These are phyloP conservation scores for Eucalyptus leucophloia DNA, from an alignment of 345 rosid genomes.

Conservation along the genomic window DNA sequence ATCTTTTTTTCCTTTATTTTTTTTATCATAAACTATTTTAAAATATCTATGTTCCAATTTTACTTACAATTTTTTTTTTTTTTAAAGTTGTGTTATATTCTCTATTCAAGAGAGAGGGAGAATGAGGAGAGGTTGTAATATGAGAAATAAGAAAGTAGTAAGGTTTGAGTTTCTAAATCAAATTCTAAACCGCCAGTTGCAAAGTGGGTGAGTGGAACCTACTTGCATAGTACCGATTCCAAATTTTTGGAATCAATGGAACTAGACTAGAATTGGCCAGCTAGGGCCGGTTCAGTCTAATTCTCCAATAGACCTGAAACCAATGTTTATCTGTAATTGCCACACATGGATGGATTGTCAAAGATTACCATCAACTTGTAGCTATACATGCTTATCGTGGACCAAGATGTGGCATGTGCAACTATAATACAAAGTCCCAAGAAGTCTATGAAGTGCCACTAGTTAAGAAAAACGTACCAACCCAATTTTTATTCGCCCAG, in stretches of 20 bases:
- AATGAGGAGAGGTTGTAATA: not conserved
- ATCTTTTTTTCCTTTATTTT: not conserved
- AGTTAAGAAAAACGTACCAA: not conserved
- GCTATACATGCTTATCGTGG: not conserved
- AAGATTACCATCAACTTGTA: not conserved
- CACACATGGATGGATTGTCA: too few relatives aligned
- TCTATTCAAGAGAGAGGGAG: not conserved
- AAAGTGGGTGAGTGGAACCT: not conserved
- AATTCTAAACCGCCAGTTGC: accelerated
- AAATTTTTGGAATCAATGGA: not conserved
- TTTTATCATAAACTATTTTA: not conserved
- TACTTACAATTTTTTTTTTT: too few relatives aligned
- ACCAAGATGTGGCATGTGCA: not conserved
- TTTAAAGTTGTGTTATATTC: not conserved
- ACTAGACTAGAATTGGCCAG: not conserved
- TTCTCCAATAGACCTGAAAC: too few relatives aligned
- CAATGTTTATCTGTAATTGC: too few relatives aligned
- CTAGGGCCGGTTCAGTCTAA: not conserved
- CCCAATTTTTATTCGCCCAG: not conserved
- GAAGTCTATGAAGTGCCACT: not conserved
- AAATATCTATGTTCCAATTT: not conserved
- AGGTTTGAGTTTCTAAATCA: not conserved
- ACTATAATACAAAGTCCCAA: too few relatives aligned
- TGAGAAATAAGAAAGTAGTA: not conserved
- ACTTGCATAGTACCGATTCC: not conserved